Conservation (phyloP, 306 rosid species). For the Arachis stenosperma region DNA sequence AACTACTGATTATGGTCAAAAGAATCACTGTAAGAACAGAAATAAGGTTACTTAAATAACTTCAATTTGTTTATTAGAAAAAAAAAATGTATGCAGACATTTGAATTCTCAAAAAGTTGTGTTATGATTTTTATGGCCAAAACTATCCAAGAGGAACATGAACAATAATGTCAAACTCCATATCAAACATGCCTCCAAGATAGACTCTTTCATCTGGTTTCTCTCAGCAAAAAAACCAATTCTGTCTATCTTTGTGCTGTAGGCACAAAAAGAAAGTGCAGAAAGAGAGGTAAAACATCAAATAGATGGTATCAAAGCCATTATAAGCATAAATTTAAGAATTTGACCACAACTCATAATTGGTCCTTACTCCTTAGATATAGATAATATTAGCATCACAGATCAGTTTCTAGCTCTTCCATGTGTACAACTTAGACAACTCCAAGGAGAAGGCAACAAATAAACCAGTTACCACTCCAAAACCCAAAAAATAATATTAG, state of each 20-base stretch:
- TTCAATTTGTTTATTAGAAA: not conserved
- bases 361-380: not conserved
- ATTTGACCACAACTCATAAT: not conserved
- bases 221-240: too few species aligned
- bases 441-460: not conserved
- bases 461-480: not conserved
- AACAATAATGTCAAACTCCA: constrained; percentile 7
- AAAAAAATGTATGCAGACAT: not conserved
- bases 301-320: not conserved
- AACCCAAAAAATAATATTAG: not conserved
- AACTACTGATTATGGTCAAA: not conserved
- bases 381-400: not conserved
- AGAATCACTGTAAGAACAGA: not conserved
- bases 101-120: not conserved
- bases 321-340: not conserved
- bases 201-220: not conserved
- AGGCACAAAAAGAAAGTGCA: too few species aligned
- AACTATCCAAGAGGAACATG: not conserved
- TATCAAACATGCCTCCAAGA: not conserved
- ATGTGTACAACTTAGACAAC: not conserved
- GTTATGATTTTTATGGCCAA: not conserved
- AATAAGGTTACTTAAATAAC: not conserved
- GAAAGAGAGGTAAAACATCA: not conserved
- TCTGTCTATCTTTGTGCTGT: too few species aligned
- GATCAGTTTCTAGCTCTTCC: not conserved